phyloP scores from a whole-genome alignment of 2,329 filamentous ascomycete genomes.

The Monosporascus sp. region DNA sequence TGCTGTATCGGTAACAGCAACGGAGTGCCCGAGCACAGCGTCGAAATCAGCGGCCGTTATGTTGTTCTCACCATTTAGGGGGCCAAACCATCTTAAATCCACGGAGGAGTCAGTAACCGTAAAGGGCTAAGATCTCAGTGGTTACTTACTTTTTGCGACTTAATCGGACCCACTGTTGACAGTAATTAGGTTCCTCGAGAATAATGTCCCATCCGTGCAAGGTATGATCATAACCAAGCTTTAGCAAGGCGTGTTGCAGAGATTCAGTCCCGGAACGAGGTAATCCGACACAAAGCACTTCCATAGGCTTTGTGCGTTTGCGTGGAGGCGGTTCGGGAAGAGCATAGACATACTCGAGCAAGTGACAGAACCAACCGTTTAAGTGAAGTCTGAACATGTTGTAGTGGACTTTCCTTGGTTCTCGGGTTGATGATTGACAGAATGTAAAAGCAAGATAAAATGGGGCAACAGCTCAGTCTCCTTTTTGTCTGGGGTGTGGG shows the following conservation, averaged over 20 bases:
- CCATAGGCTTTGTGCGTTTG: conserved; percentile 27
- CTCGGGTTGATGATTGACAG: too few species aligned
- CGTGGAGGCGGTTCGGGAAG: conserved; percentile 16
- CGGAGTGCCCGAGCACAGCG: conserved; percentile 20
- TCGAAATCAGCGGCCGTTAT: conserved; percentile 22
- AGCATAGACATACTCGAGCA: conserved; percentile 16
- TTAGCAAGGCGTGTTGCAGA: conserved; percentile 26
- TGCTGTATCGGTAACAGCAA: conserved; percentile 37
- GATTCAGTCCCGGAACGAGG: conserved; percentile 31
- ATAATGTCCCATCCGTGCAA: conserved; percentile 30
- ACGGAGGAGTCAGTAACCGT: not conserved
- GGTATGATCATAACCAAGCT: conserved; percentile 28
- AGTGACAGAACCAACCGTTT: conserved; percentile 8
- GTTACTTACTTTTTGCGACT: conserved; percentile 20
- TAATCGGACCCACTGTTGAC: conserved; percentile 18
- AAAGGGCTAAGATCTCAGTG: not conserved
- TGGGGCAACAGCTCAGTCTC: too few species aligned
- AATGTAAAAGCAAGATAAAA: too few species aligned
- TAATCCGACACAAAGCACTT: conserved; percentile 29
- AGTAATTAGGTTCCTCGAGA: conserved; percentile 21
- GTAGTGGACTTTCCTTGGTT: too few species aligned
- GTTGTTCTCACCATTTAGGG: conserved; percentile 4
- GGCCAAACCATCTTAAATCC: conserved; percentile 9
- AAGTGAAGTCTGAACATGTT: not conserved
- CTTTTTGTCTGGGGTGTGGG: too few species aligned